phyloP scores from a whole-genome alignment of 164 flowering plant genomes.

The Vitis labrusca region DNA sequence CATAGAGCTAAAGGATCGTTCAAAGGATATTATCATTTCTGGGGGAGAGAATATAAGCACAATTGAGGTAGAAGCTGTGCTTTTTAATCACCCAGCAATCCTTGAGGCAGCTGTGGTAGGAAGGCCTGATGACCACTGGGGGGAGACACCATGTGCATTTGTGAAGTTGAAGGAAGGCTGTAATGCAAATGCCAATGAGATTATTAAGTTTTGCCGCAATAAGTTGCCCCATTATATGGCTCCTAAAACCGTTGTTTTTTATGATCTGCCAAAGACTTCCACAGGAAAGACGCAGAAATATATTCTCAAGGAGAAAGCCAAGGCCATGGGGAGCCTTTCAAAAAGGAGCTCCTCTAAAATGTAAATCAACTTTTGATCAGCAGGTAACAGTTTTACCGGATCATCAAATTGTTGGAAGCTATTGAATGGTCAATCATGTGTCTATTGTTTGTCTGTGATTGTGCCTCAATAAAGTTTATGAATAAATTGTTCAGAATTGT shows the following conservation, averaged over 20 bases:
- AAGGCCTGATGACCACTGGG: constrained; percentile 57
- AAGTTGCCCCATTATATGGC: constrained; percentile 50
- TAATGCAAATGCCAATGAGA: constrained; percentile 27
- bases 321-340: constrained; percentile 50
- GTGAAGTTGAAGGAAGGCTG: constrained; percentile 51
- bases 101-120: constrained; percentile 64
- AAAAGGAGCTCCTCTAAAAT: constrained; percentile 26
- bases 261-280: constrained; percentile 56
- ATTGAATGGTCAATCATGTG: too few relatives aligned
- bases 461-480: too few relatives aligned
- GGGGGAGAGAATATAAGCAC: constrained; percentile 69
- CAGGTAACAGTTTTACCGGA: neutral
- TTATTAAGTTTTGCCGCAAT: constrained; percentile 38
- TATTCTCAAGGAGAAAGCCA: constrained; percentile 44
- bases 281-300: constrained; percentile 61
- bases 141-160: constrained; percentile 64
- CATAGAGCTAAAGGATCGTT: constrained; percentile 54
- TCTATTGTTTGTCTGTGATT: too few relatives aligned
- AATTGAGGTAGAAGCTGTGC: constrained; percentile 53
- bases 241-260: constrained; percentile 46
- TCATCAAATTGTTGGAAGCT: too few relatives aligned
- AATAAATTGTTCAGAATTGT: too few relatives aligned
- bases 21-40: constrained; percentile 55
- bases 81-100: constrained; percentile 50
- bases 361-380: constrained; percentile 10